Conservation (phyloP, 2,329 filamentous ascomycete species). For the Chaetomiaceae sp. region DNA sequence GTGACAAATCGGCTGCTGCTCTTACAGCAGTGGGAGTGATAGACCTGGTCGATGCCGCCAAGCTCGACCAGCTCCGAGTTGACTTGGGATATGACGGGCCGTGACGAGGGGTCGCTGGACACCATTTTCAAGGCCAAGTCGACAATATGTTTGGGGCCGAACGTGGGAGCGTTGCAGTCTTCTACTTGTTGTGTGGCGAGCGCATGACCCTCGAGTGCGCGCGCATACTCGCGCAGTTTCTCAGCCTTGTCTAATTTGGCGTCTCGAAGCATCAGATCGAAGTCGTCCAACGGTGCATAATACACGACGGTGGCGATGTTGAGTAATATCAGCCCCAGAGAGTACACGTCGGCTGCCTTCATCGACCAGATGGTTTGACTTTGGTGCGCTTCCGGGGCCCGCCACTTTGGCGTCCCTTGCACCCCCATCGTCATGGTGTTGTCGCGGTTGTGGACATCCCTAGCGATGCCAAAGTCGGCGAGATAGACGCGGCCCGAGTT, state of each 20-base stretch:
- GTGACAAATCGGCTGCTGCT: slow-evolving; percentile 34
- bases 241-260: slow-evolving; percentile 28
- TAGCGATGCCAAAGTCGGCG: slow-evolving; percentile 46
- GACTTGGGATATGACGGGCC: slow-evolving; percentile 34
- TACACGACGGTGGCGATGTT: slow-evolving; percentile 43
- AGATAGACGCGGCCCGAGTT: slow-evolving; percentile 43
- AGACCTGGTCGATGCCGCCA: slow-evolving; percentile 44
- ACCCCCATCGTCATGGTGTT: slow-evolving; percentile 40
- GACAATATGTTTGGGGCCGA: slow-evolving; percentile 38
- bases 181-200: slow-evolving; percentile 36
- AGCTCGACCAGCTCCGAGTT: slow-evolving; percentile 40
- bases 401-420: slow-evolving; percentile 42
- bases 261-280: slow-evolving; percentile 35
- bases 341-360: slow-evolving; percentile 45
- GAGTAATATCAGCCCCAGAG: slow-evolving; percentile 42
- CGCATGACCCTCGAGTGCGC: slow-evolving; percentile 33
- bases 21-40: slow-evolving; percentile 42
- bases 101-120: slow-evolving; percentile 29
- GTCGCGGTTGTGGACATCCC: slow-evolving; percentile 42
- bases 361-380: slow-evolving; percentile 38
- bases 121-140: slow-evolving; percentile 36
- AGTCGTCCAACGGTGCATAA: slow-evolving; percentile 35
- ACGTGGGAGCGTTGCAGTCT: slow-evolving; percentile 35
- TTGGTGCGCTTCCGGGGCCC: slow-evolving; percentile 41
- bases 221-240: slow-evolving; percentile 34